Evolutionary conservation across 2,329 filamentous ascomycete species (phyloP).

Genomic region (Aspergillus latus): DNA sequence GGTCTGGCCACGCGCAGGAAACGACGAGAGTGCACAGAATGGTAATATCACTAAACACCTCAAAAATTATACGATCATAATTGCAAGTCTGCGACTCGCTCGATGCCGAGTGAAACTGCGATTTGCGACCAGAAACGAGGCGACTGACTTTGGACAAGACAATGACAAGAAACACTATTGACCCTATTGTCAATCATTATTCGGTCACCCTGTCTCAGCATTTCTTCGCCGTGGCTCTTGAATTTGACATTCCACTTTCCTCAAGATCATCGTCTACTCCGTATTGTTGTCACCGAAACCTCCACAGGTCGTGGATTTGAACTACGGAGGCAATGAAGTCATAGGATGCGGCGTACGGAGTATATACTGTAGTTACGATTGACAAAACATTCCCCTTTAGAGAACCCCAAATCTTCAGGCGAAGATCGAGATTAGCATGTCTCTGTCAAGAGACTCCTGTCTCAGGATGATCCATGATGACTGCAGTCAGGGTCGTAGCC

Average conservation of each 20-base stretch:
- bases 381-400: conserved; percentile 1
- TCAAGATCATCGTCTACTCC: not conserved
- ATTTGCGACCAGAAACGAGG: not conserved
- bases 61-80: conserved; percentile 3
- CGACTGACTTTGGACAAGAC: conserved; percentile 7
- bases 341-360: not conserved
- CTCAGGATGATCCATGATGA: not conserved
- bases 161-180: conserved; percentile 16
- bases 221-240: not conserved
- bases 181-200: conserved; percentile 10
- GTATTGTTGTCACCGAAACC: not conserved
- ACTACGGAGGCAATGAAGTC: not conserved
- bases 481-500: conserved; percentile 17
- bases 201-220: not conserved
- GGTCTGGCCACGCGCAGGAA: conserved; percentile 14
- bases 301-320: not conserved
- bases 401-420: not conserved
- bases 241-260: not conserved
- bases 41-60: conserved; percentile 14
- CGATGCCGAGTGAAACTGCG: conserved; percentile 3
- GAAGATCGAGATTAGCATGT: not conserved
- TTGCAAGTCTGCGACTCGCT: conserved; percentile 9
- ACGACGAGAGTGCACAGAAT: conserved; percentile 13
- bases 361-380: not conserved
- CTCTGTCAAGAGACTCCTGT: not conserved